Percentiles rank a stretch among this genome's conserved stretches.
Conservation (phyloP, 805 yeast species). For the Candida suzukii region DNA sequence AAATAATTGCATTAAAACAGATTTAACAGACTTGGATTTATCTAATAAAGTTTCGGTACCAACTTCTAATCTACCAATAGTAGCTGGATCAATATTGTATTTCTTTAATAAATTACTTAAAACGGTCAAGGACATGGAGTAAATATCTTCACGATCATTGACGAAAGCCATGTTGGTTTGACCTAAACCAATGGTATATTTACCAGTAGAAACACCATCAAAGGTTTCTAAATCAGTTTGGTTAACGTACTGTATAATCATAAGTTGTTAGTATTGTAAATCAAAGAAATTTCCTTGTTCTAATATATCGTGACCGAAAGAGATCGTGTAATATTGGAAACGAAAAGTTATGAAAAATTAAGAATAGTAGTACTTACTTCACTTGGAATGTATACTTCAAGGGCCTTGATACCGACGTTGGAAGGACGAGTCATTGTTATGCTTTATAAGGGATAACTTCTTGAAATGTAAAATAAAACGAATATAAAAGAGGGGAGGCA, state of each 20-base stretch:
- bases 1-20: conserved; percentile 90
- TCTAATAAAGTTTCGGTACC: conserved; percentile 97
- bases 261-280: not conserved
- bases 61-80: conserved; percentile 92
- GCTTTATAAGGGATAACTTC: not conserved
- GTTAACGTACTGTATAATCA: conserved; percentile 49
- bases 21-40: conserved; percentile 93
- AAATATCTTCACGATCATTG: conserved; percentile 94
- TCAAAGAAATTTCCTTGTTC: no score
- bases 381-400: conserved; percentile 85
- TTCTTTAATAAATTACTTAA: conserved; percentile 68
- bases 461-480: not conserved
- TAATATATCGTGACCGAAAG: no score
- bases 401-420: conserved; percentile 95
- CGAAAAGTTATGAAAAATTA: not conserved
- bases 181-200: conserved; percentile 97
- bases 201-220: conserved; percentile 87
- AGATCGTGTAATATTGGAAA: not conserved
- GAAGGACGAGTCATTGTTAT: conserved; percentile 45
- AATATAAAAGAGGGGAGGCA: not conserved
- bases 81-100: conserved; percentile 72
- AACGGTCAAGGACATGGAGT: conserved; percentile 90
- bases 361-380: conserved; percentile 34
- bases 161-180: conserved; percentile 98
- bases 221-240: conserved; percentile 81